Evolutionary conservation across 139 green algal genomes (phyloP), one percentile per base, ranked within the genome.

Genomic region (Micractinium conductrix): DNA sequence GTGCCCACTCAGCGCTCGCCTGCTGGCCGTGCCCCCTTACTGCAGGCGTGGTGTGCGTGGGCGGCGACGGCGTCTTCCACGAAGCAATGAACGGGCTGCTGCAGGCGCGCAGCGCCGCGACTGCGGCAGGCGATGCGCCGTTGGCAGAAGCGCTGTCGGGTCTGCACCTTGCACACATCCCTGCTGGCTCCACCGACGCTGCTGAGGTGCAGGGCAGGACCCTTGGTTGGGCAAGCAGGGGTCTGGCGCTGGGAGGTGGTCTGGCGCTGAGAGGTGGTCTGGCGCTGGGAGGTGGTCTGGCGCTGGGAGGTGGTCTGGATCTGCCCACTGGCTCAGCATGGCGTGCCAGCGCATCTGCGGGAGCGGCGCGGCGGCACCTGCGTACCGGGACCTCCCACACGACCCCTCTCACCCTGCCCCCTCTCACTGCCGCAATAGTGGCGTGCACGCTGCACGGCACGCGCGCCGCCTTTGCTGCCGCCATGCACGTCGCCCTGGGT

Each of bases 51-150:
- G 81, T 86, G 37, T 90, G 86, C 40, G 88, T 91, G 60, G 95
- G 96, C 8, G 96, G 96, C 0, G 96, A 98, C 69, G 95, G 96
- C 26, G 73, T 98, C 58, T 98, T 98, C 83, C 93, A 96, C 86
- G 96, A 98, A 88, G 84, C 95, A 19, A 72, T 99, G n/a, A 95
- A 94, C 33, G 95, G 92, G 0, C 71, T 98, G 44, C 79, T 98
- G 53, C 67, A 70, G 53, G 69, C 94, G 69, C 72, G 90, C 1
- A 74, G 35, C 65, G 78, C 37, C 44, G 75, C 44, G 43, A 30
- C n/a, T 4, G 81, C 30, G 65, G 45, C 60, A 21, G 43, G 72
- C 37, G 58, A 43, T 30, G 33, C 68, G 1, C 53, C 80, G 43
- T 40, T 65, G 62, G 14, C 38, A 28, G 74, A 65, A 3, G 24